Evolutionary conservation across 768 basidiomycete species (phyloP).

Genomic region (Rossbeevera mucosa): DNA sequence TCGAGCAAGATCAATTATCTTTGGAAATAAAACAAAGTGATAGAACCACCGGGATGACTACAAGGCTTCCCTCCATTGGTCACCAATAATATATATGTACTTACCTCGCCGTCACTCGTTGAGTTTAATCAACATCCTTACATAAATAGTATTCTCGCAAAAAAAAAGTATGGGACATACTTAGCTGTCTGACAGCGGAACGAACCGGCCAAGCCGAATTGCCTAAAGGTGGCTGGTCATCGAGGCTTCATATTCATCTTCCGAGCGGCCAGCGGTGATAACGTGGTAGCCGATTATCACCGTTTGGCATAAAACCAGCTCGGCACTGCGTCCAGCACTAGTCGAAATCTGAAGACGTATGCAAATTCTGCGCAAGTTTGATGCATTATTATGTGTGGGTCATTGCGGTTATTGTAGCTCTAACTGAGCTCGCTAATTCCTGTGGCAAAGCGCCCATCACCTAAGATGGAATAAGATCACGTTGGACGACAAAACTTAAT

Average conservation of each 20-base stretch:
- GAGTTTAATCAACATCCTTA: slow-evolving; percentile 1
- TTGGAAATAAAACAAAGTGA: neutral
- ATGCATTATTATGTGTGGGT: slow-evolving; percentile 13
- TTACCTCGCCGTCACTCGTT: neutral
- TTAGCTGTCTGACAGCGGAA: slow-evolving; percentile 58
- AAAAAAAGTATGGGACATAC: neutral
- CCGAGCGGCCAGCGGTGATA: slow-evolving; percentile 37
- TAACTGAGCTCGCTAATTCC: slow-evolving; percentile 24
- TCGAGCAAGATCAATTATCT: neutral
- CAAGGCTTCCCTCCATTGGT: neutral
- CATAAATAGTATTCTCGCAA: neutral
- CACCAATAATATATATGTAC: neutral
- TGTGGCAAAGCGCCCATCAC: slow-evolving; percentile 18
- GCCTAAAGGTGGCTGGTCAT: slow-evolving; percentile 43
- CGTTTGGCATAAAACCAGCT: slow-evolving; percentile 22
- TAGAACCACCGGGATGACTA: neutral
- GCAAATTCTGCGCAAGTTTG: neutral
- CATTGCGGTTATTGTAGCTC: slow-evolving; percentile 10
- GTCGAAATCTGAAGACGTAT: slow-evolving; percentile 5
- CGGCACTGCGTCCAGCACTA: slow-evolving; percentile 13
- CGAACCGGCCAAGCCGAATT: slow-evolving; percentile 45
- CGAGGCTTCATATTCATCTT: slow-evolving; percentile 49
- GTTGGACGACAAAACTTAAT: neutral
- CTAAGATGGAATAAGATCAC: slow-evolving; percentile 16
- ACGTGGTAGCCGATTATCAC: slow-evolving; percentile 36